Percentiles rank a stretch among this genome's conserved stretches.
phyloP scores from a whole-genome alignment of 225 moss, liverwort and hornwort species.

The Pleurozium schreberi region DNA sequence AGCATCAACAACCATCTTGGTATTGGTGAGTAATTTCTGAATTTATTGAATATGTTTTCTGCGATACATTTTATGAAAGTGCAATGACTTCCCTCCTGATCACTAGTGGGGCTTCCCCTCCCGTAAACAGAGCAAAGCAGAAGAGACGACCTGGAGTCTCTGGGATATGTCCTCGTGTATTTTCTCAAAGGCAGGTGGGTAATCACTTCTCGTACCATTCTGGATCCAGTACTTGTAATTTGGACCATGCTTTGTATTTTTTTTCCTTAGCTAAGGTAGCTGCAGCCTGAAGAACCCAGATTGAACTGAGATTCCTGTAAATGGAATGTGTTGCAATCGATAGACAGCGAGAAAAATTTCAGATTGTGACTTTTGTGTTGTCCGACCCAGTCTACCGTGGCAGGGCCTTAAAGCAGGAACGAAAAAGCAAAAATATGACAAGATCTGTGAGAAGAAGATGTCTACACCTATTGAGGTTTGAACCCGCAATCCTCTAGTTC shows the following conservation, averaged over 20 bases:
- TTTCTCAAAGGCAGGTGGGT: conserved; percentile 68
- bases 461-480: conserved; percentile 80
- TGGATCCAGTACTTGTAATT: not conserved
- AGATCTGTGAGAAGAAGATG: conserved; percentile 90
- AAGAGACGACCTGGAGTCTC: conserved; percentile 40
- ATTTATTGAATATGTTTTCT: not conserved
- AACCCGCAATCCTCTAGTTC: not conserved
- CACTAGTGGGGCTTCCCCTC: not conserved
- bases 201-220: not conserved
- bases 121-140: not conserved
- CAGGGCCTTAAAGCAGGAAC: conserved; percentile 14
- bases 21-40: not conserved
- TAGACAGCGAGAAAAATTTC: not conserved
- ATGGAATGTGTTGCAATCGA: not conserved
- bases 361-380: not conserved
- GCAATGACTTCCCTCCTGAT: not conserved
- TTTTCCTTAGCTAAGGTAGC: not conserved
- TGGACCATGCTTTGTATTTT: not conserved
- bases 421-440: conserved; percentile 85
- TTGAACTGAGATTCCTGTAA: not conserved
- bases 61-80: not conserved
- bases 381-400: conserved; percentile 29
- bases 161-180: conserved; percentile 81
- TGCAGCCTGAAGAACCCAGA: not conserved
- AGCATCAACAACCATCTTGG: not conserved